These are phyloP conservation scores for Trichocladium uniseriatum DNA, from an alignment of 495 filamentous ascomycete species.

Conservation along the genomic window DNA sequence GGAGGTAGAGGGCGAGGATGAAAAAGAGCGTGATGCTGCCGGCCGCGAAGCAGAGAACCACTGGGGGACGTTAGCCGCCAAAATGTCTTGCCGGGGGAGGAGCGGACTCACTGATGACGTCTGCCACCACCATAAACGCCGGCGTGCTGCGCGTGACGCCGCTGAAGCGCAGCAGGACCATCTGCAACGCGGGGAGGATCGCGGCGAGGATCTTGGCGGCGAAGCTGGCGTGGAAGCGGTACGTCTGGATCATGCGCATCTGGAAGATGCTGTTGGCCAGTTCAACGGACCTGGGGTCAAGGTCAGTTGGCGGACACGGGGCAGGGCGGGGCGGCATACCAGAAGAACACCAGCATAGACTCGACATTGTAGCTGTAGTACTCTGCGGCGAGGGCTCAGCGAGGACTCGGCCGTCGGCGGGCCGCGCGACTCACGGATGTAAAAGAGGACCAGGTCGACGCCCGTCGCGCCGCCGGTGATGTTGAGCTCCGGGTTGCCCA, in stretches of 20 bases:
- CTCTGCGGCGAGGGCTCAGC: conserved; percentile 21
- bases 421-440: conserved; percentile 30
- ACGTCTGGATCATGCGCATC: conserved; percentile 12
- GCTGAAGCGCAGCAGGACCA: conserved; percentile 29
- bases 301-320: neutral
- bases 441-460: conserved; percentile 37
- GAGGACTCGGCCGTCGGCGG: neutral
- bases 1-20: conserved; percentile 39
- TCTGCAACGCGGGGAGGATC: conserved; percentile 28
- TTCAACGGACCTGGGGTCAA: conserved; percentile 28
- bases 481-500: conserved; percentile 35
- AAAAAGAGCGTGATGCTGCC: conserved; percentile 33
- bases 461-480: conserved; percentile 37
- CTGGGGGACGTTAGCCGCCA: conserved; percentile 15
- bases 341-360: conserved; percentile 38
- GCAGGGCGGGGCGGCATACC: conserved; percentile 15
- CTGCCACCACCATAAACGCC: conserved; percentile 33
- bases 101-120: conserved; percentile 31
- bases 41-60: conserved; percentile 32
- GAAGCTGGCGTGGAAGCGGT: conserved; percentile 21
- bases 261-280: conserved; percentile 33
- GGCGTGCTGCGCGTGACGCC: conserved; percentile 20
- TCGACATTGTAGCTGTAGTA: conserved; percentile 44
- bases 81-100: neutral
- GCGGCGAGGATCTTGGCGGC: conserved; percentile 30